Base-by-base conservation (phyloP, 257 asterid species). In the Vinca minor region DNA sequence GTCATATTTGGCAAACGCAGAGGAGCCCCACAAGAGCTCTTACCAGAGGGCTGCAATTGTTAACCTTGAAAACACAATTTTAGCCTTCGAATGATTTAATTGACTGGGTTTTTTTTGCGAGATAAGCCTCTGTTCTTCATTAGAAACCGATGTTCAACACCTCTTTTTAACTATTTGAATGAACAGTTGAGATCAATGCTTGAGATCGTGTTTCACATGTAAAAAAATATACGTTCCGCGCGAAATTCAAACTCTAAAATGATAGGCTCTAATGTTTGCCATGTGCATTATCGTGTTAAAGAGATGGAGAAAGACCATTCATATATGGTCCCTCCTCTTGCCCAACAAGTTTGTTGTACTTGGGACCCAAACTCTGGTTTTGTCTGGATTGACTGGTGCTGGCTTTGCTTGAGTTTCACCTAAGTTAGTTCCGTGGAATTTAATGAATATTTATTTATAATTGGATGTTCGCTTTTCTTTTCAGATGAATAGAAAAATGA, bases 11-110 rank as follows among this genome's bases (percentile, higher is more conserved):
- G 63, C 32, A 68, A 59, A 36, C 71, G 69, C 67, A 70, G 5
- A 28, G 53, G 20, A 47, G 69, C 58, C 85, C 84, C 79, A 76
- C 77, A 39, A 47, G 73, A 67, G 13, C 39, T n/a, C n/a, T n/a
- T n/a, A n/a, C n/a, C n/a, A n/a, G 59, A 14, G 50, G 68, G 44
- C 55, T 18, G n/a, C 64, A 8, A 21, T 20, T 6, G 21, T n/a
- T n/a, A n/a, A n/a, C n/a, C n/a, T n/a, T n/a, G n/a, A n/a, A n/a
- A n/a, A n/a, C n/a, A n/a, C n/a, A n/a, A n/a, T n/a, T n/a, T n/a
- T n/a, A n/a, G n/a, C n/a, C n/a, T n/a, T n/a, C n/a, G n/a, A n/a
- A n/a, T n/a, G n/a, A n/a, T n/a, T n/a, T n/a, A n/a, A n/a, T n/a
- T n/a, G n/a, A n/a, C n/a, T n/a, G n/a, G n/a, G n/a, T n/a, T n/a